Evolutionary conservation across 2,329 filamentous ascomycete genomes (phyloP), one percentile per base, ranked within the genome.

Genomic region (Corynespora cassiicola): DNA sequence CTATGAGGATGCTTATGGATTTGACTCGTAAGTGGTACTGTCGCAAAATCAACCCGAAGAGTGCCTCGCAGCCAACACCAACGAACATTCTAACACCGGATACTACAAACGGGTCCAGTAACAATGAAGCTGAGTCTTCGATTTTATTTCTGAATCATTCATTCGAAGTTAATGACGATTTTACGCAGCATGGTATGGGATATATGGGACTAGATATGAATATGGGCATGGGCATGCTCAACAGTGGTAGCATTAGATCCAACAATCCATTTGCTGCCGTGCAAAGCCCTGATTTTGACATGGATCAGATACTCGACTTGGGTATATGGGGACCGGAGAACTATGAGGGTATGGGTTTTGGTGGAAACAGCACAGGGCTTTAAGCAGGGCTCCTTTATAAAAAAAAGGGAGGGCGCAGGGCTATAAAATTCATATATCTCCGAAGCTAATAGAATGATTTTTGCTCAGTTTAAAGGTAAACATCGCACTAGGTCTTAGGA

Each of bases 291-390:
- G 55, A 67, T 29, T 61, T 67, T 29, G 62, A 67, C 23, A 60
- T 66, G 53, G 61, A 63, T 22, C 52, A 52, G 11, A 59, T 67
- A 21, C 55, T 66, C n/a, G 61, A 66, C 16, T 52, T 56, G 33
- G 58, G 61, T 3, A 57, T 65, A 5, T 67, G 60, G 58, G 54
- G 61, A 1, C 55, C 56, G 16, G 52, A 58, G 4, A 45, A 24
- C 12, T 65, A 65, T 31, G 31, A 47, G 17, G 48, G 45, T n/a
- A 56, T 66, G 57, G 52, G 54, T 0, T 64, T 60, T 37, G 60
- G 56, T 7, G 48, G 47, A n/a, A 31, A 39, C 3, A 22, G 19
- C 6, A 35, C 28, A 25, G 12, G 21, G n/a, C 22, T 29, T 18
- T 39, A 23, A 39, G 5, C 5, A 7, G 14, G 12, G 12, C 17